Evolutionary conservation across 768 basidiomycete species (phyloP).

Genomic region (Lyophyllum decastes): DNA sequence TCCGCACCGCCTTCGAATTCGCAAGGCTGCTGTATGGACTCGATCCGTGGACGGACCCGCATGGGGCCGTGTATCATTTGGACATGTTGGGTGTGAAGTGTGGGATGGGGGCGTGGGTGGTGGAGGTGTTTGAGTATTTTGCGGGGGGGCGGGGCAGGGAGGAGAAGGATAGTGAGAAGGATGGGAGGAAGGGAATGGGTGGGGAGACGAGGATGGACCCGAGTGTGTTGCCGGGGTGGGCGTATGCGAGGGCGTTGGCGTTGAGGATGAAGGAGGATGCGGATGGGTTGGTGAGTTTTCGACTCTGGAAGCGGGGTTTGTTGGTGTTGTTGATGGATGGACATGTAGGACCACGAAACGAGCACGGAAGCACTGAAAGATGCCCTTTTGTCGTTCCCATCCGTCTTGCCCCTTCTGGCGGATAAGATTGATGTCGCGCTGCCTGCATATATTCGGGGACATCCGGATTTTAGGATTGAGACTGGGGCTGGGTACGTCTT

Average conservation of each 20-base stretch:
- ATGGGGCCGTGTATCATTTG: conserved; percentile 79
- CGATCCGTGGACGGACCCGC: conserved; percentile 88
- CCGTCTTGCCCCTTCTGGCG: conserved; percentile 77
- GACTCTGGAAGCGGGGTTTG: no score
- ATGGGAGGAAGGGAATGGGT: background rate
- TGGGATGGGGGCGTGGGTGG: conserved; percentile 78
- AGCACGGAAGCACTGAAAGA: conserved; percentile 72
- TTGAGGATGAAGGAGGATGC: conserved; percentile 53
- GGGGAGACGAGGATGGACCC: conserved; percentile 44
- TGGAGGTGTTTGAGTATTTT: conserved; percentile 63
- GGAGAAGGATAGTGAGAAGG: conserved; percentile 12
- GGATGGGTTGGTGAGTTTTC: no score
- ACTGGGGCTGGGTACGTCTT: conserved; percentile 61
- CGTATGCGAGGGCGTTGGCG: conserved; percentile 71
- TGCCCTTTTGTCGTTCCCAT: conserved; percentile 79
- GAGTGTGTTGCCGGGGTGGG: conserved; percentile 74
- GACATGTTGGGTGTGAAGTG: conserved; percentile 86
- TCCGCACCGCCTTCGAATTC: conserved; percentile 90
- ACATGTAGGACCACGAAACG: conserved; percentile 48
- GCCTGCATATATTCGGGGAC: conserved; percentile 54
- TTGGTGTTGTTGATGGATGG: no score
- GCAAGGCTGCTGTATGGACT: conserved; percentile 82
- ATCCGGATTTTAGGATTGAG: conserved; percentile 68
- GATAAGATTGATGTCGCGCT: conserved; percentile 81
- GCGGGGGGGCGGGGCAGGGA: conserved; percentile 20